phyloP scores from a whole-genome alignment of 2,329 filamentous ascomycete genomes.

The Incumbomyces delicatus region DNA sequence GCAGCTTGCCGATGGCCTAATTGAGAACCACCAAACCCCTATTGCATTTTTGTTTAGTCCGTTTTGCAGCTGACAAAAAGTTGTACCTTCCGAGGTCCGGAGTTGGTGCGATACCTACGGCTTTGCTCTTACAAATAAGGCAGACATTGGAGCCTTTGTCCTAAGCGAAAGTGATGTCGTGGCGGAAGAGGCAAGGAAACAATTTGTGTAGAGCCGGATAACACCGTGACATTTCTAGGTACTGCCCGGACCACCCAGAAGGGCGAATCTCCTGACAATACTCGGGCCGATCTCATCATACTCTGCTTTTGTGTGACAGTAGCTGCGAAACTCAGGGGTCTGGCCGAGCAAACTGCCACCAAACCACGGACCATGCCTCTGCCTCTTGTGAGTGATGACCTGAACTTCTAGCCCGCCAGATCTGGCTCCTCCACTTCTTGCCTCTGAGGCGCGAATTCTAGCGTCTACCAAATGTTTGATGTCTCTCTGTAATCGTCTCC shows the following conservation, averaged over 20 bases:
- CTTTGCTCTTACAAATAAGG: too few relatives aligned
- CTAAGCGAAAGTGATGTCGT: too few relatives aligned
- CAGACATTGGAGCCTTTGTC: too few relatives aligned
- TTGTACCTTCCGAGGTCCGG: too few relatives aligned
- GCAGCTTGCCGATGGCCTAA: too few relatives aligned
- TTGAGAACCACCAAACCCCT: too few relatives aligned
- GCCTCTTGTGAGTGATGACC: constrained; percentile 93
- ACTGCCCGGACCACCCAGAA: constrained; percentile 78
- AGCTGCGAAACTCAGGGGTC: constrained; percentile 95
- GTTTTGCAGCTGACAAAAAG: too few relatives aligned
- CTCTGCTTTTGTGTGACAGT: constrained; percentile 85
- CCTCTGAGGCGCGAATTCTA: constrained; percentile 84
- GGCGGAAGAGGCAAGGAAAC: too few relatives aligned
- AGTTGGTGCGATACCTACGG: too few relatives aligned
- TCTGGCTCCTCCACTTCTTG: constrained; percentile 79
- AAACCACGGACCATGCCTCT: constrained; percentile 97
- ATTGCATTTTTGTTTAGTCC: too few relatives aligned
- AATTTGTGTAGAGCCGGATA: neutral
- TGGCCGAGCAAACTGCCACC: constrained; percentile 92
- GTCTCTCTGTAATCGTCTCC: constrained; percentile 86
- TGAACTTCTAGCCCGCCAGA: constrained; percentile 93
- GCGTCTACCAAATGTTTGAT: constrained; percentile 94
- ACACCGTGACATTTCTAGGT: constrained; percentile 23
- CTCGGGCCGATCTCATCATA: constrained; percentile 95
- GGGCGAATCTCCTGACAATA: constrained; percentile 87